Percentiles rank a stretch among this genome's conserved stretches.
phyloP scores from a whole-genome alignment of 2,329 filamentous ascomycete species.

The Colletotrichum tropicale region DNA sequence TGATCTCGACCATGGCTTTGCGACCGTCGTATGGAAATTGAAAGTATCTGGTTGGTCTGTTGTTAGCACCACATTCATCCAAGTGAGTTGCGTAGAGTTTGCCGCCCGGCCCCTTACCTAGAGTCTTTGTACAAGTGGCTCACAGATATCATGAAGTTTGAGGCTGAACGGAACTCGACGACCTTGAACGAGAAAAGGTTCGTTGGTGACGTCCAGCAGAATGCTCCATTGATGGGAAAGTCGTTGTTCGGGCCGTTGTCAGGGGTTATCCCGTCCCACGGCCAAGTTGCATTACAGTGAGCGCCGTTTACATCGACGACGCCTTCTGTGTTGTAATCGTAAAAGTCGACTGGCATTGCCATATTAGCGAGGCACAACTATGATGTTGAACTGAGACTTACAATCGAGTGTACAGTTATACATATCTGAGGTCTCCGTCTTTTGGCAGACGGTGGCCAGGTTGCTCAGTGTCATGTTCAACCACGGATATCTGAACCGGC shows the following conservation, averaged over 20 bases:
- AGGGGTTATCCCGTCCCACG: slow-evolving; percentile 26
- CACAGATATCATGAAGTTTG: slow-evolving; percentile 13
- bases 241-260: slow-evolving; percentile 29
- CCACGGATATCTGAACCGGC: slow-evolving; percentile 15
- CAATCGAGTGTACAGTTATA: slow-evolving; percentile 16
- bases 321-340: slow-evolving; percentile 21
- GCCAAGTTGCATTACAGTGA: slow-evolving; percentile 24
- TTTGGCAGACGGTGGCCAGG: slow-evolving; percentile 3
- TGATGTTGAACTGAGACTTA: neutral
- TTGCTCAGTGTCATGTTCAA: slow-evolving; percentile 16
- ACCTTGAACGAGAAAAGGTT: slow-evolving; percentile 20
- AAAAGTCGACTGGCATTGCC: slow-evolving; percentile 14
- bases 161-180: slow-evolving; percentile 14
- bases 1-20: slow-evolving; percentile 11
- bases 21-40: neutral
- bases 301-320: slow-evolving; percentile 19
- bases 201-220: slow-evolving; percentile 10
- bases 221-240: slow-evolving; percentile 7
- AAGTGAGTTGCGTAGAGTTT: neutral
- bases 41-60: neutral
- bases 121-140: slow-evolving; percentile 17
- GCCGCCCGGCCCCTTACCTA: neutral
- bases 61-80: neutral
- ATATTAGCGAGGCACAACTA: neutral
- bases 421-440: neutral